A percentile compares a stretch with the other conserved stretches of the same genome.
Evolutionary conservation across 345 rosid species (phyloP).

Genomic region (Syzygium oleosum): DNA sequence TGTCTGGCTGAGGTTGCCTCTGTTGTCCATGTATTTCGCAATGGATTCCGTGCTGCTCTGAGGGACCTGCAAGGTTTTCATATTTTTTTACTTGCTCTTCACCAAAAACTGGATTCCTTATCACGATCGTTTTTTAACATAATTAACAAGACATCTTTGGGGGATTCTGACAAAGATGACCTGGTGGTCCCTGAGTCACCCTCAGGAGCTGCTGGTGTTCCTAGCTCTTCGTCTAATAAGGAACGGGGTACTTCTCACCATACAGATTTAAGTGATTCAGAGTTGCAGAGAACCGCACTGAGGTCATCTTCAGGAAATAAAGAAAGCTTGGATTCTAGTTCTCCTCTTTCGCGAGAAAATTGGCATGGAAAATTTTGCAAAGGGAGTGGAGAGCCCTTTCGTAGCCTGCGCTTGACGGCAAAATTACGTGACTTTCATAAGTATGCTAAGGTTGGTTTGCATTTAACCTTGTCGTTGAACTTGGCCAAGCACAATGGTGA

Average conservation of each 20-base stretch:
- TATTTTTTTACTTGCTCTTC: slow-evolving; percentile 84
- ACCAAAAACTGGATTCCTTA: slow-evolving; percentile 74
- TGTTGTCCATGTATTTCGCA: slow-evolving; percentile 57
- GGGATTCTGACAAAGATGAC: slow-evolving; percentile 79
- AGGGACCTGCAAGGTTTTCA: slow-evolving; percentile 93
- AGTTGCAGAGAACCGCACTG: slow-evolving; percentile 44
- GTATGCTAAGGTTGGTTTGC: slow-evolving; percentile 72
- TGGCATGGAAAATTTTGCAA: slow-evolving; percentile 62
- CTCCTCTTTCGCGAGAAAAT: slow-evolving; percentile 67
- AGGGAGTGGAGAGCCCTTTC: slow-evolving; percentile 62
- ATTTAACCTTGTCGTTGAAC: not conserved
- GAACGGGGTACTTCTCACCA: slow-evolving; percentile 41
- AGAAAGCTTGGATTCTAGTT: slow-evolving; percentile 51
- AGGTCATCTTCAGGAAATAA: slow-evolving; percentile 53
- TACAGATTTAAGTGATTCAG: slow-evolving; percentile 57
- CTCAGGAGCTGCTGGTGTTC: slow-evolving; percentile 23
- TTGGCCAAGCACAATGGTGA: not conserved
- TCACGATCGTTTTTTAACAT: slow-evolving; percentile 65
- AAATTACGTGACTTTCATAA: slow-evolving; percentile 96
- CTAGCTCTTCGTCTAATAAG: slow-evolving; percentile 43
- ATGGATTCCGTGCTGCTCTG: slow-evolving; percentile 84
- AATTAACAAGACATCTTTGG: slow-evolving; percentile 43
- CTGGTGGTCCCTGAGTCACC: slow-evolving; percentile 55
- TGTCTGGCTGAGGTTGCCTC: slow-evolving; percentile 26
- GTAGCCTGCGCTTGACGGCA: slow-evolving; percentile 71